Conservation (phyloP, 257 asterid species). For the Orobanche coerulescens region DNA sequence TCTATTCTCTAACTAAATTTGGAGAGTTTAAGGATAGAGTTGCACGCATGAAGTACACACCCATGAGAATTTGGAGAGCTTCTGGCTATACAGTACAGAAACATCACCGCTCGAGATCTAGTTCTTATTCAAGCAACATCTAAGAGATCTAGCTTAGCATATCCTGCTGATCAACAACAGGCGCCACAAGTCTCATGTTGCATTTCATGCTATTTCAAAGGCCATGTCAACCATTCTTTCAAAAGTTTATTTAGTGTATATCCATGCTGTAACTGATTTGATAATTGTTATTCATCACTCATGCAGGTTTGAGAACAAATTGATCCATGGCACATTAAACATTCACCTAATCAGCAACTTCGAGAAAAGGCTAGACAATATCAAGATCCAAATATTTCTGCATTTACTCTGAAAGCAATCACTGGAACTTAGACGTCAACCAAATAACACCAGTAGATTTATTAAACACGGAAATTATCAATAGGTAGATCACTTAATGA, state of each 20-base stretch:
- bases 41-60: not conserved
- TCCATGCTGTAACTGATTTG: not conserved
- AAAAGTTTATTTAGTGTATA: constrained; percentile 1
- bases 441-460: not conserved
- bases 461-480: not conserved
- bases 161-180: not conserved
- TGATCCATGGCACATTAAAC: constrained; percentile 15
- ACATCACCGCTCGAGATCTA: not conserved
- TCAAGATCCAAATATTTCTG: not conserved
- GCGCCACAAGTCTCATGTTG: not conserved
- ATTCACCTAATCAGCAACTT: not conserved
- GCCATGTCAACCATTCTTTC: not conserved
- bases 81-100: not conserved
- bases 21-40: not conserved
- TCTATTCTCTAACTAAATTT: not conserved
- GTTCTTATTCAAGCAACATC: not conserved
- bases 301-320: not conserved
- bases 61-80: not conserved
- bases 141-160: not conserved
- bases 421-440: not conserved
- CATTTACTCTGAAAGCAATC: not conserved
- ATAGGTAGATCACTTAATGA: not conserved
- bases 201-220: not conserved
- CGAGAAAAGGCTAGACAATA: not conserved
- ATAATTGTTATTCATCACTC: not conserved